These are phyloP conservation scores for Platanthera guangdongensis DNA, from an alignment of 106 monocot species.

Conservation along the genomic window DNA sequence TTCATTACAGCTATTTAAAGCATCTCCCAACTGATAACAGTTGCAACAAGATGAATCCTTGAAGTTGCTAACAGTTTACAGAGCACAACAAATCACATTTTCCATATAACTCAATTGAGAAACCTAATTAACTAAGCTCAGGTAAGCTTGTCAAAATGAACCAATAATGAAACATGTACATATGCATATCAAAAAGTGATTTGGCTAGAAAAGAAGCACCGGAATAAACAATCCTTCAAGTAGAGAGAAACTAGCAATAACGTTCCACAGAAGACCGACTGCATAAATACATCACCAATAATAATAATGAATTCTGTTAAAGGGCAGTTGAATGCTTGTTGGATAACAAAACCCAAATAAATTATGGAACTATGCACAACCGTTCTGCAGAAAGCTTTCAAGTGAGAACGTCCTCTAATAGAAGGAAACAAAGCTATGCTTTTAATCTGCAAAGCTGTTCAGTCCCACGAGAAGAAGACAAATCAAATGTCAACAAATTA, in stretches of 20 bases:
- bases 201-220: constrained; percentile 12
- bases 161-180: constrained; percentile 7
- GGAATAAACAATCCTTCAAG: constrained; percentile 21
- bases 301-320: constrained; percentile 28
- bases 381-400: constrained; percentile 48
- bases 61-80: constrained; percentile 20
- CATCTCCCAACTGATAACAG: constrained; percentile 12
- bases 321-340: constrained; percentile 23
- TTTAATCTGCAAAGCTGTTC: constrained; percentile 39
- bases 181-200: constrained; percentile 13
- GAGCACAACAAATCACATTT: constrained; percentile 9
- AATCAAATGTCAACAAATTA: constrained; percentile 4
- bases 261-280: constrained; percentile 15
- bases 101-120: constrained; percentile 15
- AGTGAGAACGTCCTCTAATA: constrained; percentile 18
- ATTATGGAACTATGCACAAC: constrained; percentile 30
- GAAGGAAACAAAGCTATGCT: constrained; percentile 16
- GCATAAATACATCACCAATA: constrained; percentile 18
- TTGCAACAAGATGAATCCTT: constrained; percentile 5
- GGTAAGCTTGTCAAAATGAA: constrained; percentile 18
- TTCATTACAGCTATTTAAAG: constrained; percentile 7
- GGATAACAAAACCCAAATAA: constrained; percentile 24
- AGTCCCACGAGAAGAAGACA: constrained; percentile 6
- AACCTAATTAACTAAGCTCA: constrained; percentile 30
- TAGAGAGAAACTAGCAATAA: constrained; percentile 17